Base-by-base conservation (phyloP, 2,329 filamentous ascomycete species). In the Pestalotiopsis sp. region DNA sequence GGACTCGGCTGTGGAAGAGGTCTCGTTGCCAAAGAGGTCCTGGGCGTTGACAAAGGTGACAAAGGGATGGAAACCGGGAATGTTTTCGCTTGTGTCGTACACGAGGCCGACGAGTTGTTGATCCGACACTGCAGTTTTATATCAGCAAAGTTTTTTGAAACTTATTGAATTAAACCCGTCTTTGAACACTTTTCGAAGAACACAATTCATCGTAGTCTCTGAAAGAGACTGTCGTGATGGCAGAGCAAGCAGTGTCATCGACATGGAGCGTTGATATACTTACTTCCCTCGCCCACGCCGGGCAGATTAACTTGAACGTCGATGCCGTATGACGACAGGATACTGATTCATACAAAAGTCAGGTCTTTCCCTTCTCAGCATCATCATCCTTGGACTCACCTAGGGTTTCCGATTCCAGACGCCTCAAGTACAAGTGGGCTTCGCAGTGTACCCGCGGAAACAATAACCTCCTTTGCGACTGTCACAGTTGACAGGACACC, bases 381-480 rank as follows among this genome's bases (percentile, higher is more conserved):
- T 7, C 9, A 20, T 41, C n/a, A 2, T 17, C 39, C 52, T 13
- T 2, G 3, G 4, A 67, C 68, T 64, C 52, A 72, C 69, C 41
- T 61, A 4, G 75, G 68, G 57, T 79, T 77, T 0, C 86, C 85
- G 23, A 88, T 81, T 0, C 85, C 86, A 1, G 85, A 87, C 9
- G 79, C 79, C 68, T 86, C 80, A 0, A 88, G 79, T 7, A 87
- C 79, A 1, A 81, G 76, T 0, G 86, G 85, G 25, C 31, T 27
- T 27, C 38, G 31, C 7, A 23, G 27, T 23, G 55, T 9, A 2
- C 65, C 65, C 1, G 65, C 55, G 6, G 65, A 66, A 13, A 66
- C n/a, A 2, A 66, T 61, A 0, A 61, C 65, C 4, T 66, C 65
- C 38, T 66, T 66, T 9, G 52, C 17, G 4, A 61, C 65, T 25